phyloP scores from a whole-genome alignment of 2,329 filamentous ascomycete species.

The Penicillium sp. region DNA sequence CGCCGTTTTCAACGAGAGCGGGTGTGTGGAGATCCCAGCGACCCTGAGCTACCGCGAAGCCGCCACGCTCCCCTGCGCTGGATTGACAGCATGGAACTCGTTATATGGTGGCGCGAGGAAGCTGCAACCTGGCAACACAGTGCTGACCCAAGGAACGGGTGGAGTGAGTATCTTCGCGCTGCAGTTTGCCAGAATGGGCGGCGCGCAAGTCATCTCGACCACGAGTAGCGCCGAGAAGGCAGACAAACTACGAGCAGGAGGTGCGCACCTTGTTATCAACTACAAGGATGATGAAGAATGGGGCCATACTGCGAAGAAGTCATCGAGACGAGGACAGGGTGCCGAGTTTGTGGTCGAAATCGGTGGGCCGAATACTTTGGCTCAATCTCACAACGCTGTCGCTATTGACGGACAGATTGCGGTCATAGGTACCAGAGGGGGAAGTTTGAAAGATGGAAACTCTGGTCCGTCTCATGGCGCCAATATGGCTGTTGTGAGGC shows the following conservation, averaged over 20 bases:
- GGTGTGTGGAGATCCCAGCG: slow-evolving; percentile 47
- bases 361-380: slow-evolving; percentile 53
- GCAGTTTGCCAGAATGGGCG: slow-evolving; percentile 49
- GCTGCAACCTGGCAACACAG: slow-evolving; percentile 39
- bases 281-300: slow-evolving; percentile 54
- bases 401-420: slow-evolving; percentile 50
- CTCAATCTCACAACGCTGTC: slow-evolving; percentile 44
- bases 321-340: slow-evolving; percentile 49
- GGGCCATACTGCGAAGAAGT: slow-evolving; percentile 53
- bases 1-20: slow-evolving; percentile 49
- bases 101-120: slow-evolving; percentile 49
- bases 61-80: slow-evolving; percentile 48
- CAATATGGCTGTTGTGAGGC: slow-evolving; percentile 48
- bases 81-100: slow-evolving; percentile 53
- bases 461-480: no score
- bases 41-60: slow-evolving; percentile 50
- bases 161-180: slow-evolving; percentile 53
- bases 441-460: slow-evolving; percentile 44
- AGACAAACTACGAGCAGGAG: slow-evolving; percentile 50
- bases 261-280: slow-evolving; percentile 57
- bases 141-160: slow-evolving; percentile 55
- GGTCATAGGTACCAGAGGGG: slow-evolving; percentile 55
- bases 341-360: slow-evolving; percentile 58
- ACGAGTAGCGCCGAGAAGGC: slow-evolving; percentile 54
- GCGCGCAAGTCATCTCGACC: slow-evolving; percentile 58